These are phyloP conservation scores for Azolla pinnata DNA, from an alignment of 75 land plant genomes.

Conservation along the genomic window DNA sequence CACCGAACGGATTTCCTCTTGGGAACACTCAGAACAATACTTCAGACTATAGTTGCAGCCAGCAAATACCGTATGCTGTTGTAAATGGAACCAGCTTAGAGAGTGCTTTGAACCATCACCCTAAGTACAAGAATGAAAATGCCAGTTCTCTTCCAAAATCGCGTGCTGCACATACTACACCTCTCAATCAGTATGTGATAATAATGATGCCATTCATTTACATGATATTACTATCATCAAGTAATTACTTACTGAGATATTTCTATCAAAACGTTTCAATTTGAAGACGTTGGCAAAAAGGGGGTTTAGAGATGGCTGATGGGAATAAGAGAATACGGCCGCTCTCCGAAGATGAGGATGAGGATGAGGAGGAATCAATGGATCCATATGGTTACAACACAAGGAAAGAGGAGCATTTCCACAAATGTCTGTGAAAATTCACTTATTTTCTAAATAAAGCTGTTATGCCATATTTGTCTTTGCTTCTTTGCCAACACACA, in stretches of 20 bases:
- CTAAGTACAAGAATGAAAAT: no score
- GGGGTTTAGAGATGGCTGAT: conserved; percentile 7
- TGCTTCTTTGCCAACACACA: neutral
- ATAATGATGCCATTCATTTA: neutral
- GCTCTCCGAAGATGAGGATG: conserved; percentile 21
- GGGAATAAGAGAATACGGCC: conserved; percentile 4
- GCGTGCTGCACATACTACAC: neutral
- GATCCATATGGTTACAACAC: neutral
- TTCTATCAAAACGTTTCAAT: neutral
- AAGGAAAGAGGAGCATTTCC: conserved; percentile 13
- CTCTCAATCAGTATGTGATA: neutral
- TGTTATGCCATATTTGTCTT: neutral
- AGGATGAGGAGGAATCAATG: conserved; percentile 22
- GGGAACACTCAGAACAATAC: conserved; percentile 2
- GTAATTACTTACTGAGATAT: neutral
- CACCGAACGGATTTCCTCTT: neutral
- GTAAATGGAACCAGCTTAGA: no score
- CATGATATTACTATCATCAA: neutral
- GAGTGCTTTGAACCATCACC: no score
- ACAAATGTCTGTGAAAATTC: neutral
- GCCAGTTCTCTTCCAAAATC: conserved; percentile 4
- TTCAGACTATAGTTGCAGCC: neutral
- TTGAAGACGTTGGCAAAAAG: conserved; percentile 23
- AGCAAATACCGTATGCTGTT: no score
- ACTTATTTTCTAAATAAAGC: neutral